phyloP scores from a whole-genome alignment of 495 filamentous ascomycete species.

The Evernia prunastri region DNA sequence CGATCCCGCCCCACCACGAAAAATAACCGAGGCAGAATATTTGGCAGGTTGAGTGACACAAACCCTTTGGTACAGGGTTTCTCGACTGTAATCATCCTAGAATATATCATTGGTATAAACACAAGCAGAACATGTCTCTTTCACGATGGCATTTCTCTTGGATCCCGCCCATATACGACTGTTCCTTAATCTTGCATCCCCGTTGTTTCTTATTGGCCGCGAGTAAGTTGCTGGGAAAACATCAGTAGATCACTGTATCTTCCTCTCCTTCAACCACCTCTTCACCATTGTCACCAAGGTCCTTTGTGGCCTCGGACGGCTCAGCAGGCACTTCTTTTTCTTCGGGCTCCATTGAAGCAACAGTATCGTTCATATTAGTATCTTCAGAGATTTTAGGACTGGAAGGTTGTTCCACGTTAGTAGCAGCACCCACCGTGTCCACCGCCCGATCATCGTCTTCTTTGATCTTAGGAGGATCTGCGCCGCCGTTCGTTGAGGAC shows the following conservation, averaged over 20 bases:
- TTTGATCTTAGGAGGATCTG: constrained; percentile 25
- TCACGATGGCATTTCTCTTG: background rate
- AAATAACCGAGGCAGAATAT: constrained; percentile 14
- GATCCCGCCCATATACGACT: background rate
- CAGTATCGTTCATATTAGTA: constrained; percentile 24
- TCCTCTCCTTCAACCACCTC: constrained; percentile 72
- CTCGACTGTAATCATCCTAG: background rate
- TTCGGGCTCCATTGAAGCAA: constrained; percentile 23
- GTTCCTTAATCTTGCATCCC: background rate
- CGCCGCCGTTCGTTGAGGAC: constrained; percentile 14
- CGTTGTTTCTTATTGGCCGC: background rate
- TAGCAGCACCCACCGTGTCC: constrained; percentile 33
- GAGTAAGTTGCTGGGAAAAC: background rate
- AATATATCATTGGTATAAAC: background rate
- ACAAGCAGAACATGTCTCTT: background rate
- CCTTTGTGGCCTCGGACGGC: constrained; percentile 30
- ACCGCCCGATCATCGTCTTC: constrained; percentile 20
- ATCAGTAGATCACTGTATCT: constrained; percentile 80
- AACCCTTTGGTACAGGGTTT: background rate
- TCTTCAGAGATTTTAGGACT: constrained; percentile 17
- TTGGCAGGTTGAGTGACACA: background rate
- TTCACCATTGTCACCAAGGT: constrained; percentile 58
- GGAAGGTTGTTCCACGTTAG: constrained; percentile 12
- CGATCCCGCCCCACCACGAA: background rate
- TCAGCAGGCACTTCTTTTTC: constrained; percentile 19